These are phyloP conservation scores for Podospora bellae-mahoneyi DNA, from an alignment of 495 filamentous ascomycete species.

Conservation along the genomic window DNA sequence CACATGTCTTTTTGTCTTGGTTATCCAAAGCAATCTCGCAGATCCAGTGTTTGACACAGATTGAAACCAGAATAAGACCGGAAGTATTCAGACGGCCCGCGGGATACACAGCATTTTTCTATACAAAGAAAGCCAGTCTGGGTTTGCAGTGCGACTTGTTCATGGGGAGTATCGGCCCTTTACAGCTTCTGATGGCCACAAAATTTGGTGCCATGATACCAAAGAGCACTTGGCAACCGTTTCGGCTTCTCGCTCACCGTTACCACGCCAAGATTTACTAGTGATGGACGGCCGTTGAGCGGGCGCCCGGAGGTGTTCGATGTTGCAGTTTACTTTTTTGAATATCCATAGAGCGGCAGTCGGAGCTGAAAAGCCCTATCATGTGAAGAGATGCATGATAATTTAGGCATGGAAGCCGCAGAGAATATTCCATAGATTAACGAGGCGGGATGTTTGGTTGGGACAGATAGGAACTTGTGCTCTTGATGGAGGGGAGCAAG, in stretches of 20 bases:
- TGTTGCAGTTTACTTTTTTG: not conserved
- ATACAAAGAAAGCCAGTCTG: not conserved
- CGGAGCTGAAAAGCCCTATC: conserved; percentile 3
- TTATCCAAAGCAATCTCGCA: not conserved
- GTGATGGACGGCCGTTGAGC: not conserved
- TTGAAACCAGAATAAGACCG: not conserved
- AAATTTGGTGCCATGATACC: conserved; percentile 7
- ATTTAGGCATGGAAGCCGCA: conserved; percentile 4
- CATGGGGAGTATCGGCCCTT: conserved; percentile 7
- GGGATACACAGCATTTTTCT: not conserved
- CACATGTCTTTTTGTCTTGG: not conserved
- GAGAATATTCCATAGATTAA: conserved; percentile 8
- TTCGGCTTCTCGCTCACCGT: not conserved
- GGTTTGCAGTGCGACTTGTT: not conserved
- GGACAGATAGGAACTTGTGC: not conserved
- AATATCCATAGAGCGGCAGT: not conserved
- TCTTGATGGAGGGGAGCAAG: not conserved
- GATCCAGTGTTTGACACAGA: conserved; percentile 5
- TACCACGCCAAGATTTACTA: not conserved
- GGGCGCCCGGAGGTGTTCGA: too few species aligned
- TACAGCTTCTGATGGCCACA: conserved; percentile 1
- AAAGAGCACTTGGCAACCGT: not conserved
- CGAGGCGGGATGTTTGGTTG: not conserved
- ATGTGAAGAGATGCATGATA: not conserved
- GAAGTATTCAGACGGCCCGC: not conserved